Conservation (phyloP, 2,329 filamentous ascomycete species). For the Daldinia eschscholtzii region DNA sequence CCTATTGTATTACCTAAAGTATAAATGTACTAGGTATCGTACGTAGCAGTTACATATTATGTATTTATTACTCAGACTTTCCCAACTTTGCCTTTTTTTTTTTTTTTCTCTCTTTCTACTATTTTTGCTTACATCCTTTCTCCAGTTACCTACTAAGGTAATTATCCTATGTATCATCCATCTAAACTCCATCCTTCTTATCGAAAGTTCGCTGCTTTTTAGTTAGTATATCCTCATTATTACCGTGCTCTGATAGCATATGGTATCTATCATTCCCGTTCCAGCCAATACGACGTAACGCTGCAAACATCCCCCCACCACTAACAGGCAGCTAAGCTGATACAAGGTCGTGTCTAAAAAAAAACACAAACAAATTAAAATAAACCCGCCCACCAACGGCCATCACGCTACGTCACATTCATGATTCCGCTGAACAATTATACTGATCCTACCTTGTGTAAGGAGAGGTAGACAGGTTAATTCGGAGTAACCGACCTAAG, state of each 20-base stretch:
- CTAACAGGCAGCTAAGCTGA: neutral
- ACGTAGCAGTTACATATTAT: neutral
- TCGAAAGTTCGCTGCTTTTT: neutral
- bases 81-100: constrained; percentile 5
- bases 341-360: constrained; percentile 5
- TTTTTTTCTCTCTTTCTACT: neutral
- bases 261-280: neutral
- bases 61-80: neutral
- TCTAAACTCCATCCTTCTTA: neutral
- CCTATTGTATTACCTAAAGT: constrained; percentile 8
- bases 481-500: constrained; percentile 19
- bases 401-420: constrained; percentile 40
- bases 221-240: constrained; percentile 13
- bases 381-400: neutral
- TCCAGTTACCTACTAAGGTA: neutral
- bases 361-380: constrained; percentile 9
- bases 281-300: constrained; percentile 12
- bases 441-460: constrained; percentile 11
- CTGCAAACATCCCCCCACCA: constrained; percentile 18
- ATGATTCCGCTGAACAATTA: constrained; percentile 19
- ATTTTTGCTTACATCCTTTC: neutral
- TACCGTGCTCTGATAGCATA: constrained; percentile 10
- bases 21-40: neutral
- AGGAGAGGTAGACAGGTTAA: constrained; percentile 25
- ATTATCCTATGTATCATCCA: no score